phyloP scores from a whole-genome alignment of 2,329 filamentous ascomycete species.

The Talaromyces sp. region DNA sequence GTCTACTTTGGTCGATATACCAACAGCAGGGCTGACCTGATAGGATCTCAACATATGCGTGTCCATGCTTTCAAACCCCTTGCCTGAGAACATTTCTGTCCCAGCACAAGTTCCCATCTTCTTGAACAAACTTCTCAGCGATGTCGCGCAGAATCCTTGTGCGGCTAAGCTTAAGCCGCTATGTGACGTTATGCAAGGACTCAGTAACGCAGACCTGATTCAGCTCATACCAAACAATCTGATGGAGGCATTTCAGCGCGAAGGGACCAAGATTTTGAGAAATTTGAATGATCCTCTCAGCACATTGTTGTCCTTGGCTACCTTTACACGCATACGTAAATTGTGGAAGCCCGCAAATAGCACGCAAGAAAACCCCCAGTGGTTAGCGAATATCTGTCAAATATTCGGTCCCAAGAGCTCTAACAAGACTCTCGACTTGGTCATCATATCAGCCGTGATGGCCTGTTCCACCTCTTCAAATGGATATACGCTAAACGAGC shows the following conservation, averaged over 20 bases:
- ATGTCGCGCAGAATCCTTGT: conserved; percentile 30
- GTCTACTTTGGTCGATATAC: conserved; percentile 9
- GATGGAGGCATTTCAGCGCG: conserved; percentile 36
- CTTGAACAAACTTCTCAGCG: conserved; percentile 29
- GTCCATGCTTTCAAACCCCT: conserved; percentile 33
- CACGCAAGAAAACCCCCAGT: conserved; percentile 23
- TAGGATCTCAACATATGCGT: conserved; percentile 33
- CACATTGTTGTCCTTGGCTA: conserved; percentile 41
- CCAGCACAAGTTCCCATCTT: conserved; percentile 35
- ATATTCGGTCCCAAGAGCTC: conserved; percentile 40
- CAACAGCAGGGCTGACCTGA: background rate
- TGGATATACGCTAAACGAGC: conserved; percentile 25
- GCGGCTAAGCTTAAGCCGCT: conserved; percentile 33
- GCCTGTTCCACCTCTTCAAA: conserved; percentile 38
- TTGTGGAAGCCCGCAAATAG: conserved; percentile 16
- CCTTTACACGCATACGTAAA: conserved; percentile 34
- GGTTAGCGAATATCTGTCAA: conserved; percentile 35
- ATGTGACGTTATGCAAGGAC: conserved; percentile 31
- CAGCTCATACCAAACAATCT: conserved; percentile 31
- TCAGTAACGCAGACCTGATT: conserved; percentile 28
- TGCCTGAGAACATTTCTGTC: conserved; percentile 27
- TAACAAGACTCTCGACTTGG: conserved; percentile 40
- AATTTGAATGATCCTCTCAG: conserved; percentile 40
- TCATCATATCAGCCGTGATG: conserved; percentile 39
- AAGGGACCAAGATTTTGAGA: conserved; percentile 37